phyloP scores from a whole-genome alignment of 257 asterid species.

The Salvia hispanica region DNA sequence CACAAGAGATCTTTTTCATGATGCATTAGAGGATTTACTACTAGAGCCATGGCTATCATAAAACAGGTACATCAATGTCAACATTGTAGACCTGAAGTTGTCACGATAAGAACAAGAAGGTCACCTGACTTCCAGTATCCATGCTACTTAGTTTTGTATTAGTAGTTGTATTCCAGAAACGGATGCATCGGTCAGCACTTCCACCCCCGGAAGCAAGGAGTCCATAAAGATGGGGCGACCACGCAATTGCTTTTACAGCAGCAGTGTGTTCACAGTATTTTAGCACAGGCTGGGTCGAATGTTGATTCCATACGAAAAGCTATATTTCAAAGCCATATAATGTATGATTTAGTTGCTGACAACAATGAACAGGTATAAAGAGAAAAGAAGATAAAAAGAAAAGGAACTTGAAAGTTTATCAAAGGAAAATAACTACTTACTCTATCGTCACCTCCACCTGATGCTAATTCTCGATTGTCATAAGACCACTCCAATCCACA shows the following conservation, averaged over 20 bases:
- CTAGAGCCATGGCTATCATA: background rate
- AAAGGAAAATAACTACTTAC: conserved; percentile 46
- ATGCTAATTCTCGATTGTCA: conserved; percentile 93
- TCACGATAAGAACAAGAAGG: background rate
- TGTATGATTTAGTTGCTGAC: background rate
- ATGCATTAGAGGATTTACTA: conserved; percentile 3
- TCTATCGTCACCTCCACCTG: conserved; percentile 91
- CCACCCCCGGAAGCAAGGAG: conserved; percentile 99
- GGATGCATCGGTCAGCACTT: conserved; percentile 95
- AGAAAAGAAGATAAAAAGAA: conserved; percentile 6
- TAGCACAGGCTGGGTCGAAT: conserved; percentile 81
- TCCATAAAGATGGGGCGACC: conserved; percentile 99
- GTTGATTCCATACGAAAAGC: conserved; percentile 95
- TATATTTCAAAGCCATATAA: conserved; percentile 30
- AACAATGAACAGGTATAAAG: background rate
- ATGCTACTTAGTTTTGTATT: conserved; percentile 77
- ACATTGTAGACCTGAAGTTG: background rate
- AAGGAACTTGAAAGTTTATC: conserved; percentile 15
- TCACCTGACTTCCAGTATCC: conserved; percentile 99
- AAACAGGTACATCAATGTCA: background rate
- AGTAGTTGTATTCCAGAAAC: conserved; percentile 93
- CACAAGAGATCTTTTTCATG: background rate
- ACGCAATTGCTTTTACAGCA: conserved; percentile 97
- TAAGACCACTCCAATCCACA: conserved; percentile 99
- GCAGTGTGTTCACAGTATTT: conserved; percentile 95